phyloP scores from a whole-genome alignment of 1,284 basidiomycete genomes.

The Cystobasidiaceae sp. region DNA sequence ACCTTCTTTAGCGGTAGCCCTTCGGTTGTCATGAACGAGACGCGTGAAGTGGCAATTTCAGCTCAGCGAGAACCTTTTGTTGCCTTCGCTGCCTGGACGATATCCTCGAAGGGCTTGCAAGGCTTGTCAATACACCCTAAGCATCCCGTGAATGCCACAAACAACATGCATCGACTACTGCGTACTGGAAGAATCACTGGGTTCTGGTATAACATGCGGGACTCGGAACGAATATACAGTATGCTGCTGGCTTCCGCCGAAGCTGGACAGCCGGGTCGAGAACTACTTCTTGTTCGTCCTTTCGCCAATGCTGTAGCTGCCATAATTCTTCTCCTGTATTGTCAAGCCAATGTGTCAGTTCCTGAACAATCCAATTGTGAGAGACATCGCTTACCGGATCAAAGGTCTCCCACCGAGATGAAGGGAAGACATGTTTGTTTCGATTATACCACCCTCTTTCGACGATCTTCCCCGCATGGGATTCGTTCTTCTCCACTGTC shows the following conservation, averaged over 20 bases:
- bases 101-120: no score
- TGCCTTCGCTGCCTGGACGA: no score
- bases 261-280: neutral
- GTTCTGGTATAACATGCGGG: no score
- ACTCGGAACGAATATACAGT: no score
- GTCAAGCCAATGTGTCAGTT: neutral
- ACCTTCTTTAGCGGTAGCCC: neutral
- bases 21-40: constrained; percentile 2
- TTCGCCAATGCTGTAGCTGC: neutral
- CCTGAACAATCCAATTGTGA: no score
- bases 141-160: no score
- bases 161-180: no score
- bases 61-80: neutral
- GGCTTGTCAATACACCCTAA: no score
- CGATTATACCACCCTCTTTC: constrained; percentile 92
- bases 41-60: neutral
- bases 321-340: neutral
- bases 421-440: constrained; percentile 96
- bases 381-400: constrained; percentile 91
- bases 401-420: constrained; percentile 53
- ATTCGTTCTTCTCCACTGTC: constrained; percentile 90
- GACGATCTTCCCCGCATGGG: constrained; percentile 97
- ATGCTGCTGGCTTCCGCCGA: neutral
- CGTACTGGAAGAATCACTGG: no score
- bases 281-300: neutral